A percentile compares a stretch with the other conserved stretches of the same genome.
These are phyloP conservation scores for Sindora glabra DNA, from an alignment of 306 rosid species.

Conservation along the genomic window DNA sequence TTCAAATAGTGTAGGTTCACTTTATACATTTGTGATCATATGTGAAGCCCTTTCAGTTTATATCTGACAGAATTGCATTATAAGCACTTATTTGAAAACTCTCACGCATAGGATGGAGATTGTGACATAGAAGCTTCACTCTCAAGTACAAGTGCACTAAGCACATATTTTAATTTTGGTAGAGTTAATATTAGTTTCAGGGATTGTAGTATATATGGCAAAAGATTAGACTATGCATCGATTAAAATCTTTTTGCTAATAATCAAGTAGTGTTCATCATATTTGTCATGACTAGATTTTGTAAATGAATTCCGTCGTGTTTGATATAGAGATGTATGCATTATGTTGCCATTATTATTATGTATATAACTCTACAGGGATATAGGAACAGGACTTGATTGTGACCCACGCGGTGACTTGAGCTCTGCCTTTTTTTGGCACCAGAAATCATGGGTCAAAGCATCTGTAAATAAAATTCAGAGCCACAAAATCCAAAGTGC, in stretches of 20 bases:
- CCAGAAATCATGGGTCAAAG: too few relatives aligned
- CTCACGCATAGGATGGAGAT: slow-evolving; percentile 2
- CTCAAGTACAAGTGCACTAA: slow-evolving; percentile 12
- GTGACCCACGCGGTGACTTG: too few relatives aligned
- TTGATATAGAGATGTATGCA: neutral
- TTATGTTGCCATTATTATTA: too few relatives aligned
- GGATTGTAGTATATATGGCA: slow-evolving; percentile 17
- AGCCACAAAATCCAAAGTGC: too few relatives aligned
- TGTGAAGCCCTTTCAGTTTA: too few relatives aligned
- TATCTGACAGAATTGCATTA: slow-evolving; percentile 25
- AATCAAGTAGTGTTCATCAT: slow-evolving; percentile 16
- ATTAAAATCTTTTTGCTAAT: slow-evolving; percentile 20
- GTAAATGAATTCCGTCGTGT: slow-evolving; percentile 23
- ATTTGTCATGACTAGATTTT: slow-evolving; percentile 10
- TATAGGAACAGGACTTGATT: too few relatives aligned
- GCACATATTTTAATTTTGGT: slow-evolving; percentile 12
- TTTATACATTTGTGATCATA: slow-evolving; percentile 26
- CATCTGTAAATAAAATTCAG: too few relatives aligned
- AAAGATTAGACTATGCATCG: slow-evolving; percentile 10
- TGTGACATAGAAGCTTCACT: slow-evolving; percentile 7
- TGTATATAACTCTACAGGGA: too few relatives aligned
- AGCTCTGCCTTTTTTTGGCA: too few relatives aligned
- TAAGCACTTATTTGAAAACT: slow-evolving; percentile 21
- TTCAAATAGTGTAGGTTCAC: slow-evolving; percentile 24
- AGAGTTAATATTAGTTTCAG: slow-evolving; percentile 21